Conservation (phyloP, 2,329 filamentous ascomycete genomes). For the Neurospora sp. region DNA sequence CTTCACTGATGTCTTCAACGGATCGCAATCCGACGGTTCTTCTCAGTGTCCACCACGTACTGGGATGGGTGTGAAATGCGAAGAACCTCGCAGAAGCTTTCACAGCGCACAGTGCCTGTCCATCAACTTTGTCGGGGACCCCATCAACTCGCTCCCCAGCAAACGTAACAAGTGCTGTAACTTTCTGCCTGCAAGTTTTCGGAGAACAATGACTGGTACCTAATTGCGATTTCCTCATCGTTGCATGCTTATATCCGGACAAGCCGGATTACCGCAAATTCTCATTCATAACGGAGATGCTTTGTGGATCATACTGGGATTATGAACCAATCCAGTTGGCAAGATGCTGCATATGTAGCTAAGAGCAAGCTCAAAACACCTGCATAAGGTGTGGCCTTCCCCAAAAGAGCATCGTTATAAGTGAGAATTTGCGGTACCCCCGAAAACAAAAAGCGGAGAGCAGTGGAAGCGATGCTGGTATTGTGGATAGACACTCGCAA, state of each 20-base stretch:
- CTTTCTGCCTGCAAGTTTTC: not conserved
- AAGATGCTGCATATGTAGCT: no score
- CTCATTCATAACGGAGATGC: no score
- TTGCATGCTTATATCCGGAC: not conserved
- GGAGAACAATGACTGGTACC: not conserved
- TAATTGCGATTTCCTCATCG: not conserved
- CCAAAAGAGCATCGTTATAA: no score
- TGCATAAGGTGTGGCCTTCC: no score
- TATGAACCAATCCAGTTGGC: no score
- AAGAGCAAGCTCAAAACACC: no score
- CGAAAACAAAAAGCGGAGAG: not conserved
- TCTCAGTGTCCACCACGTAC: not conserved
- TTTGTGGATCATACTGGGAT: no score
- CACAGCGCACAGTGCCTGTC: not conserved
- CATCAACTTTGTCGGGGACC: not conserved
- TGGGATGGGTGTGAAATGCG: not conserved
- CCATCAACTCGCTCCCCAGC: not conserved
- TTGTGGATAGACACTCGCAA: not conserved
- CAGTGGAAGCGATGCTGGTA: not conserved
- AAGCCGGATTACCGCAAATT: not conserved
- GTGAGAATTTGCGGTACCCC: not conserved
- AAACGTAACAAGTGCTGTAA: not conserved
- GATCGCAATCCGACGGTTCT: not conserved
- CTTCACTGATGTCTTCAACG: not conserved
- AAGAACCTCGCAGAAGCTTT: not conserved